A percentile compares a stretch with the other conserved stretches of the same genome.
Conservation (phyloP, 2,329 filamentous ascomycete species). For the Pseudocercospora musae region DNA sequence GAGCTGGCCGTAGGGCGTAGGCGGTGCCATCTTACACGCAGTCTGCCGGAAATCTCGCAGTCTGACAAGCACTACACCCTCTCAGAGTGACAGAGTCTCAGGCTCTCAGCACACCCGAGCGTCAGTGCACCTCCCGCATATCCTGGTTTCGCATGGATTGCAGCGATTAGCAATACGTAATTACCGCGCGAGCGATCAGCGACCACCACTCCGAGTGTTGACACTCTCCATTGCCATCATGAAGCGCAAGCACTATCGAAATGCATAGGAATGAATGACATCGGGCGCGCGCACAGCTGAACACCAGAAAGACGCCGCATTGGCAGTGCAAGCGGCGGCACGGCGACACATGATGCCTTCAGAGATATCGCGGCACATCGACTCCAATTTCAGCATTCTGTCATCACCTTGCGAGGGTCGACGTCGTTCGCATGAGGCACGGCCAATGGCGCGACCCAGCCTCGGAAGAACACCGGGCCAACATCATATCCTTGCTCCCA, state of each 20-base stretch:
- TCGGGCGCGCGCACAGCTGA: background rate
- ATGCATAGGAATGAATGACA: background rate
- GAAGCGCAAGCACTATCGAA: background rate
- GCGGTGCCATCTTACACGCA: background rate
- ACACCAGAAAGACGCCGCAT: background rate
- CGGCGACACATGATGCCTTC: too few species aligned
- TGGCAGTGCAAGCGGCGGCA: background rate
- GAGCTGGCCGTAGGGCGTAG: background rate
- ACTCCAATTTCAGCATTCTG: background rate
- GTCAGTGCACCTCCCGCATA: too few species aligned
- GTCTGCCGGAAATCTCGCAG: too few species aligned
- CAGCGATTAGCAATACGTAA: too few species aligned
- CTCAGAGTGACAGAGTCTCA: too few species aligned
- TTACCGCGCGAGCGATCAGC: too few species aligned
- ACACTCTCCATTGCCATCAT: too few species aligned
- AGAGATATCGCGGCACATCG: background rate
- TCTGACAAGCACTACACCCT: too few species aligned
- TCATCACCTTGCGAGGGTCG: background rate
- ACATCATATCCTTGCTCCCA: background rate
- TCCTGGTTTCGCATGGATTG: too few species aligned
- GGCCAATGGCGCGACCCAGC: background rate
- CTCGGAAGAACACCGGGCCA: background rate
- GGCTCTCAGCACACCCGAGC: too few species aligned
- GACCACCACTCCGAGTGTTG: too few species aligned
- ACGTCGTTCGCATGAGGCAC: background rate